Conservation (phyloP, 192 early-diverging fungal species). For the Ambispora gerdemannii region DNA sequence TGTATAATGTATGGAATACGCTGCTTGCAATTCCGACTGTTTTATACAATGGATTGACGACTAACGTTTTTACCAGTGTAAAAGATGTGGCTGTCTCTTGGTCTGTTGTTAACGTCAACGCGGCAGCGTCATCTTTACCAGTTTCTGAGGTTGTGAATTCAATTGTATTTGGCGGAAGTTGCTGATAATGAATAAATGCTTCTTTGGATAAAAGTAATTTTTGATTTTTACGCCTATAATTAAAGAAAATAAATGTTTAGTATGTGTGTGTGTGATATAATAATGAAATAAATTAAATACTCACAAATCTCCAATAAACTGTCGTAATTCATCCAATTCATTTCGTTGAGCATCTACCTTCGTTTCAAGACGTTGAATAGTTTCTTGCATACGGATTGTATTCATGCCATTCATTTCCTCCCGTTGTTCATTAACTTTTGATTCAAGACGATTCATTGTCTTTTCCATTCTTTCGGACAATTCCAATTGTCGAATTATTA, state of each 20-base stretch:
- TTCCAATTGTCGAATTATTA: slow-evolving; percentile 5
- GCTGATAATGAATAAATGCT: not conserved
- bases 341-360: slow-evolving; percentile 2
- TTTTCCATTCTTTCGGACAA: slow-evolving; percentile 6
- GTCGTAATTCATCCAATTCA: not conserved
- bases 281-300: slow-evolving; percentile 8
- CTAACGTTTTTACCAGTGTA: slow-evolving; percentile 21
- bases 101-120: not conserved
- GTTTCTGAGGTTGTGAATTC: not conserved
- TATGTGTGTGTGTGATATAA: not conserved
- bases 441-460: slow-evolving; percentile 16
- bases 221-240: not conserved
- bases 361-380: not conserved
- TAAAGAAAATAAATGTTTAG: not conserved
- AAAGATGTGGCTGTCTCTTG: not conserved
- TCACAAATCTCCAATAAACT: slow-evolving; percentile 10
- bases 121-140: not conserved
- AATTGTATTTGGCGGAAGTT: not conserved
- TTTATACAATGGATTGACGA: slow-evolving; percentile 18
- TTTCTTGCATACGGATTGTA: not conserved
- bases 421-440: slow-evolving; percentile 7
- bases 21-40: not conserved
- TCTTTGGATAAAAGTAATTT: not conserved
- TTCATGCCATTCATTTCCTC: not conserved
- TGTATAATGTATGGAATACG: slow-evolving; percentile 7